Evolutionary conservation across 345 rosid species (phyloP), one percentile per base, ranked within the genome.

Genomic region (Populus deltoides): DNA sequence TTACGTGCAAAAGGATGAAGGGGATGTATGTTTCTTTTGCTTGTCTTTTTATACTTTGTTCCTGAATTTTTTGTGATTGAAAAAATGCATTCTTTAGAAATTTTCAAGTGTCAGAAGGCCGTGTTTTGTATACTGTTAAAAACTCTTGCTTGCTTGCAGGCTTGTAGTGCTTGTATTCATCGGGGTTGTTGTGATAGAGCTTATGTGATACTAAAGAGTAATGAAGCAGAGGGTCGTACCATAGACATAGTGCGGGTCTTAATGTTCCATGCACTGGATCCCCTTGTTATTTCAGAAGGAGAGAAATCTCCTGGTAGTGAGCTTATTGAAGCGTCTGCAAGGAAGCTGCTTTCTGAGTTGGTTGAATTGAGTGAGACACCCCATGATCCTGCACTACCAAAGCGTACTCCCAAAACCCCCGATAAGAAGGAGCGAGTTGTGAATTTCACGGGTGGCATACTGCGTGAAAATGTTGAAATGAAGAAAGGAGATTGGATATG

Each of bases 151-250:
- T 76, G 77, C 41, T 43, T 71, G 49, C 86, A 93, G 99, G 95
- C 89, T 84, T 96, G 99, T 71, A 75, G 94, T 81, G 78, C 84
- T 70, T 96, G 99, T 90, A 91, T 87, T 83, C 85, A 91, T 43
- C 92, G 94, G 70, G 86, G 90, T 55, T 90, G 97, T 13, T 96
- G 99, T 86, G 99, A 96, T 78, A 90, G 92, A 83, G 99, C 99
- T 75, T 91, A 91, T 66, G 90, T 92, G 81, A 83, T 87, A 61
- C 80, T 92, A 1, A 90, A 93, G 82, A 91, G 86, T 16, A 72
- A 88, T 29, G 99, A 92, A 85, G 87, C 86, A 71, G 87, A 83
- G 81, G 92, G 97, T 57, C 90, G 97, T 1, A 96, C 99, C 1
- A 89, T 96, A 67, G 99, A 96, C 81, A 88, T 96, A 39, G 89